A percentile compares a stretch with the other conserved stretches of the same genome.
Evolutionary conservation across 768 basidiomycete species (phyloP).

Genomic region (Fomitopsis pulvina): DNA sequence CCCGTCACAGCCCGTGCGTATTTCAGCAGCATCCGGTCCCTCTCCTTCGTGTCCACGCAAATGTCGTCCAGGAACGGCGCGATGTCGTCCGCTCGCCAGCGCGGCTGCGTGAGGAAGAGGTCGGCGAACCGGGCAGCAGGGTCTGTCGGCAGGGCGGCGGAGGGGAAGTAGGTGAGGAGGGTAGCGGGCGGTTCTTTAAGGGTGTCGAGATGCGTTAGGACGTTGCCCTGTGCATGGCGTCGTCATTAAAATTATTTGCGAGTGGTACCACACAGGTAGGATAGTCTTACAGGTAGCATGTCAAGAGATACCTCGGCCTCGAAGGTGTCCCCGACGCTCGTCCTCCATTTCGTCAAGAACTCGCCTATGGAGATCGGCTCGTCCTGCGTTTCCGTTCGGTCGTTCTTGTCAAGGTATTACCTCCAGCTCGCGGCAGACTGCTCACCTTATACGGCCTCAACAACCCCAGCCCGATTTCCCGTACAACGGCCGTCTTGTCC

Average conservation of each 20-base stretch:
- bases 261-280: not conserved
- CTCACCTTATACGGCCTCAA: conserved; percentile 54
- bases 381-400: too few species aligned
- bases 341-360: conserved; percentile 65
- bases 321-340: conserved; percentile 74
- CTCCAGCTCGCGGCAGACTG: not conserved
- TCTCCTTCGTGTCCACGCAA: conserved; percentile 76
- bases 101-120: conserved; percentile 73
- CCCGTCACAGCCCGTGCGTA: conserved; percentile 77
- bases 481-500: conserved; percentile 54
- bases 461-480: conserved; percentile 72
- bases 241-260: not conserved
- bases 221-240: conserved; percentile 61
- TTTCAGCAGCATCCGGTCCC: conserved; percentile 83
- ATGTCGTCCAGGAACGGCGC: conserved; percentile 77
- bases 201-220: conserved; percentile 40
- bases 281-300: conserved; percentile 57
- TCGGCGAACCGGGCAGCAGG: conserved; percentile 80
- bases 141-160: conserved; percentile 65
- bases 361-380: conserved; percentile 47
- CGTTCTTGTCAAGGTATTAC: not conserved
- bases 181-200: conserved; percentile 24
- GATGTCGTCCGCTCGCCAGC: conserved; percentile 79
- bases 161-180: conserved; percentile 68
- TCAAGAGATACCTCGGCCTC: conserved; percentile 50